Evolutionary conservation across 2,329 filamentous ascomycete genomes (phyloP), one percentile per base, ranked within the genome.

Genomic region (Hypoxylon sp.): DNA sequence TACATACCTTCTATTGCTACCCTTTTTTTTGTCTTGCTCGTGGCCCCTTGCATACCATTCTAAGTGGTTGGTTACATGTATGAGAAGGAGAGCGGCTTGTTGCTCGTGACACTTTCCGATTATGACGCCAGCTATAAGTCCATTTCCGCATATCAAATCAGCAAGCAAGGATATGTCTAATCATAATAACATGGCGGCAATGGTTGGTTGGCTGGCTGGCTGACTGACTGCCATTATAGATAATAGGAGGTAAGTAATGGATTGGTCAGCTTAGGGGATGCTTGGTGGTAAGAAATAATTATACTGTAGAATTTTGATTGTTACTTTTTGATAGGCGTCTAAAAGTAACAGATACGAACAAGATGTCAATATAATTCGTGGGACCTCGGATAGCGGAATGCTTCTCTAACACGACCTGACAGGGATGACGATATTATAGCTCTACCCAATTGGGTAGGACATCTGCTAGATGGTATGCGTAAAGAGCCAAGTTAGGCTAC

Each of bases 311-410:
- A n/a, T n/a, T n/a, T n/a, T n/a, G n/a, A n/a, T n/a, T n/a, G n/a
- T n/a, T n/a, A n/a, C n/a, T n/a, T n/a, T n/a, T n/a, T n/a, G n/a
- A n/a, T n/a, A n/a, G n/a, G n/a, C n/a, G n/a, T n/a, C n/a, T n/a
- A n/a, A n/a, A n/a, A n/a, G n/a, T n/a, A n/a, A n/a, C n/a, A n/a
- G n/a, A n/a, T n/a, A n/a, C n/a, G n/a, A n/a, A n/a, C n/a, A n/a
- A n/a, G n/a, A n/a, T n/a, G n/a, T n/a, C n/a, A n/a, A 16, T 23
- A n/a, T 31, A 16, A 38, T 40, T 36, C 21, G 34, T 42, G 29
- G 29, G 38, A 48, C 42, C 34, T 58, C 55, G 55, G 51, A 58
- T 55, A 48, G 25, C 50, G 55, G 51, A 51, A 55, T 32, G 30
- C 34, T 26, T n/a, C 31, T 44, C 30, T 38, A 41, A 30, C 15